Evolutionary conservation across 805 yeast species (phyloP), one percentile per base, ranked within the genome.

Genomic region (Dipodascus geniculatus): DNA sequence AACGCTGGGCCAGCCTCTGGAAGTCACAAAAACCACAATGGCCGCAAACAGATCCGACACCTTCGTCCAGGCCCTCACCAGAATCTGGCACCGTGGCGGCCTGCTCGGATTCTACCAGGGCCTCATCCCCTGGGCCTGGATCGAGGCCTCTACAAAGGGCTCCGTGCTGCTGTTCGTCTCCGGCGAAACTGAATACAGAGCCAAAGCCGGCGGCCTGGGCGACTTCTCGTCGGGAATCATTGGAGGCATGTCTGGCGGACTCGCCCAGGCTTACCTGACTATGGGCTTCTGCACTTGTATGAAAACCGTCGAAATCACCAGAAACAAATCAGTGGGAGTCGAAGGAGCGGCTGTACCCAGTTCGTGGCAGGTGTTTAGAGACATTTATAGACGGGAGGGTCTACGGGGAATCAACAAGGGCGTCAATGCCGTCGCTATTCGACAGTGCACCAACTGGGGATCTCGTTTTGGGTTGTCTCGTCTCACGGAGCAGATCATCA

Each of bases 401-500:
- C 80, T 93, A 55, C 77, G 83, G 61, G 99, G 99, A 63, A 88
- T 93, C 68, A 91, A 93, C 73, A 89, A 86, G 73, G 99, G 99
- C 69, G 98, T 91, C 56, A 91, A 91, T 67, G 99, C 99, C 6
- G 97, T 91, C 55, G 98, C 98, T 17, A 84, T 91, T 60, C 84
- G 99, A 74, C 99, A 93, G 70, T 85, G 88, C 87, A 91, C 98
- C 61, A 93, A 93, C 72, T 93, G 99, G 99, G 99, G 99, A 52
- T 89, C 97, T 19, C 80, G 99, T 67, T 91, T 90, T 64, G 99
- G 98, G 38, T 77, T 93, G 42, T 78, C 96, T 2, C 80, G 99
- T 67, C 77, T 90, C 64, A 95, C 96, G 24, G 99, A 93, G 75
- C 91, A 87, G 61, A 74, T 72, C 2, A 88, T 93, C 63, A 82